Percentiles rank a stretch among this genome's conserved stretches.
Evolutionary conservation across 2,329 filamentous ascomycete species (phyloP).

Genomic region (Microcyclosporella mali): DNA sequence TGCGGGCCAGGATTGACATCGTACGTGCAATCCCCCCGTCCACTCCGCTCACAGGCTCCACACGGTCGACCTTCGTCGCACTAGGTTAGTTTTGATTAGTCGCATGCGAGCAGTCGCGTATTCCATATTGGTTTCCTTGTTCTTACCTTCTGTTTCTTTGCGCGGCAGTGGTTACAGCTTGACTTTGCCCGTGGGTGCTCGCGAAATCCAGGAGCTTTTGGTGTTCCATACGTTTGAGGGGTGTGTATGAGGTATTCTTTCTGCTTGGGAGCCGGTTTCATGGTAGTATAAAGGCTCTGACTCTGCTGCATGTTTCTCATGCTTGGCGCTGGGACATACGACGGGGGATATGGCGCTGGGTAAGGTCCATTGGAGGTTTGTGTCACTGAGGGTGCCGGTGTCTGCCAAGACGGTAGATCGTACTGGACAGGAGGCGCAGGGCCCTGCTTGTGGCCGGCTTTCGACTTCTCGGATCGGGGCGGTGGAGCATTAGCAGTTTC

Average conservation of each 20-base stretch:
- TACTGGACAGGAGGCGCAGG: conserved; percentile 19
- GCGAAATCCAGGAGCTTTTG: background rate
- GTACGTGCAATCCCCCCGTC: conserved; percentile 10
- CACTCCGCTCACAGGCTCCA: conserved; percentile 9
- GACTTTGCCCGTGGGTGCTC: conserved; percentile 8
- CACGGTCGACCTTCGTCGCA: conserved; percentile 17
- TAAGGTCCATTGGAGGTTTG: conserved; percentile 1
- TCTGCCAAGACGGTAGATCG: conserved; percentile 25
- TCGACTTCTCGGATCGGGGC: conserved; percentile 2
- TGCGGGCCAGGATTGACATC: background rate
- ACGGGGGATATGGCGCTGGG: conserved; percentile 16
- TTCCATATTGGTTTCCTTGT: background rate
- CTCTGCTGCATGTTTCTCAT: conserved; percentile 1
- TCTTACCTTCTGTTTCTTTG: conserved; percentile 8
- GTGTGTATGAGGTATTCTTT: background rate
- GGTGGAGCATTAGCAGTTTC: conserved; percentile 14
- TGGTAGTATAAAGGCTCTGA: conserved; percentile 22
- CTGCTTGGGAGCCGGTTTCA: conserved; percentile 13
- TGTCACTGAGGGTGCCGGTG: conserved; percentile 14
- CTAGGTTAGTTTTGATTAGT: too few species aligned
- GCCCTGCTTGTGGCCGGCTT: conserved; percentile 1
- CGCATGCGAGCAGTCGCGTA: background rate
- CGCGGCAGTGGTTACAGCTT: conserved; percentile 9
- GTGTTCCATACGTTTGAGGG: background rate
- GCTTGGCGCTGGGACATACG: conserved; percentile 17